Base-by-base conservation (phyloP, 495 filamentous ascomycete genomes). In the Neurospora sp. region DNA sequence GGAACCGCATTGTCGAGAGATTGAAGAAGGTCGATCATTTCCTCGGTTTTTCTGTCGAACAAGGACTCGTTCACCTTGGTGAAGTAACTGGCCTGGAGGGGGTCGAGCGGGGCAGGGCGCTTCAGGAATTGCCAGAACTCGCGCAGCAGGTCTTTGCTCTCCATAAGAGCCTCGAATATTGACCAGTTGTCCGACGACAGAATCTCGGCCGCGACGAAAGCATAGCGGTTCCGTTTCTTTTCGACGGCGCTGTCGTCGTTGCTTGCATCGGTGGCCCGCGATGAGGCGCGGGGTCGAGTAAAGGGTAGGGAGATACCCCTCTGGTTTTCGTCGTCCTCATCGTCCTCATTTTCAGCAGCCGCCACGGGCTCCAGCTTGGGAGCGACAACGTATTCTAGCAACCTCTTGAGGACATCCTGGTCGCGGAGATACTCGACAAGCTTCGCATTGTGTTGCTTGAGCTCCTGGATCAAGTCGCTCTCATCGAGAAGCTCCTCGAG, bases 401-500 rank as follows among this genome's bases (percentile, higher is more conserved):
- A 88, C 76, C 88, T 90, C 81, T 93, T 89, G 76, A 99, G 89
- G 71, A 97, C 90, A 81, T 91, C 87, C 72, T 95, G 91, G 75
- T 97, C 93, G 72, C 96, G 89, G 72, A 98, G 86, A 79, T 93
- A 98, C 83, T 98, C 96, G 81, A 98, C 93, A 73, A 99, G 91
- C 86, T 98, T 98, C 44, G 93, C 90, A 82, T 99, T 98, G 82
- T 97, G 94, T 81, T 97, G 92, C 84, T 98, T 99, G 70, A 99
- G 87, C 84, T 99, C 96, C 81, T 98, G 94, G 76, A 98, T 94
- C 73, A 98, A 83, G 82, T 98, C 96, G 76, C 92, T 90, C 86
- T 98, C 96, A 80, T 98, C 94, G 74, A 99, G 88, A 68, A 99
- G 86, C 79, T 99, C 96, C 80, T 99, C 96, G 70, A 98, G 91